Evolutionary conservation across 257 asterid species (phyloP), one percentile per base, ranked within the genome.

Genomic region (Nicotiana knightiana): DNA sequence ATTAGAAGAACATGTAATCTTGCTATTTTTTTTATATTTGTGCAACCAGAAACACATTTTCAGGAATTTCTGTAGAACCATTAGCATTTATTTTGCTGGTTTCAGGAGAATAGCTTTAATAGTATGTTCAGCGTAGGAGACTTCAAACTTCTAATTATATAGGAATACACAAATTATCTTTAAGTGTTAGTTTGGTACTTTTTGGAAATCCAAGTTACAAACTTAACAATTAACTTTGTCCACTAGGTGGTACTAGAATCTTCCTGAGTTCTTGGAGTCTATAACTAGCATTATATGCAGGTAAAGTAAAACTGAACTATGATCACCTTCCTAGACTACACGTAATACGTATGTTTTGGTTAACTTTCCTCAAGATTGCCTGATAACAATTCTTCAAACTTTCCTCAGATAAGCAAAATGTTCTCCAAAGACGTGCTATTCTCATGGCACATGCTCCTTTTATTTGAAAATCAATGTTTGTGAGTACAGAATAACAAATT

Each of bases 261-360:
- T 73, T 48, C 61, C 21, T 71, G 35, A 12, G 37, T 71, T 71
- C 58, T 48, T 73, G 39, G 26, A 24, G 62, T 73, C 43, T 46
- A 73, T 73, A 73, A 73, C 39, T 73, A 28, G 63, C 79, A 4
- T 26, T 26, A 30, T 32, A 13, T 71, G 59, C 59, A 43, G 78
- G 59, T 46, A 71, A 46, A 46, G 59, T 46, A 71, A 46, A 46
- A 71, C 43, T 73, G 79, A 73, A 73, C 79, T 73, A 73, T 26
- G 53, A 73, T 46, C 62, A 26, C 79, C 79, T 73, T 73, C 62
- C 6, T 4, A 35, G 63, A 48, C 26, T 51, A 73, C 79, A 73
- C 15, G 13, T 48, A 48, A 73, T 62, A 73, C 15, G 13, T 48
- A 48, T 15, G 11, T 68, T 73, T 15, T 13, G 43, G 24, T 51